These are phyloP conservation scores for Polychaeton citri DNA, from an alignment of 2,329 filamentous ascomycete genomes.

Conservation along the genomic window DNA sequence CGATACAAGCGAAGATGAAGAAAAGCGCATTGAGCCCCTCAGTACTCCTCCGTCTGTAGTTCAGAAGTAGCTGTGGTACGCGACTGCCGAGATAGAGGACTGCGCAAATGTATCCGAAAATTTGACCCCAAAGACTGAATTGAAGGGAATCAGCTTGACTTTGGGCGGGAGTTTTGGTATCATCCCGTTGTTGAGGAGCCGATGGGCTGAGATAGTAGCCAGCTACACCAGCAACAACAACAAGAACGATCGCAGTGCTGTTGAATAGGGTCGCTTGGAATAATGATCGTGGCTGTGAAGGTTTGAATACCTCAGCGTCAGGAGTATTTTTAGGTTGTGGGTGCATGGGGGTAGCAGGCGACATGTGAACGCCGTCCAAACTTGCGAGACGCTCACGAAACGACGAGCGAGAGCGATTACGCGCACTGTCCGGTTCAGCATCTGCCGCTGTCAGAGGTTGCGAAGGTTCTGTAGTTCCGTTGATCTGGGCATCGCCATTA, in stretches of 20 bases:
- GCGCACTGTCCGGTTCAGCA: conserved; percentile 10
- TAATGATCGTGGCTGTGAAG: conserved; percentile 26
- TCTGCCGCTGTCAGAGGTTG: conserved; percentile 12
- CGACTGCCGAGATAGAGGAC: conserved; percentile 78
- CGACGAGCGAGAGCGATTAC: conserved; percentile 20
- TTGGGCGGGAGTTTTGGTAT: conserved; percentile 14
- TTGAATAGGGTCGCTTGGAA: conserved; percentile 56
- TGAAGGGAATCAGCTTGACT: conserved; percentile 38
- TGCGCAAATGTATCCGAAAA: conserved; percentile 90
- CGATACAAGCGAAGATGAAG: conserved; percentile 91
- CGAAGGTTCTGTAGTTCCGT: conserved; percentile 6
- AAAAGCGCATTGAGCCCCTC: conserved; percentile 90
- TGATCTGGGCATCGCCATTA: conserved; percentile 15
- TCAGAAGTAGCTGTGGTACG: conserved; percentile 79
- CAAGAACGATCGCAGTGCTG: conserved; percentile 59
- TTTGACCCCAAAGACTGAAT: conserved; percentile 68
- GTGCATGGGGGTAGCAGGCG: conserved; percentile 69
- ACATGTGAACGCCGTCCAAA: conserved; percentile 55
- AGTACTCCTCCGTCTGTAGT: conserved; percentile 82
- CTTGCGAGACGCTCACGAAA: conserved; percentile 39
- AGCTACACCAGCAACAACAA: conserved; percentile 67
- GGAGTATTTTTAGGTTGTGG: conserved; percentile 28
- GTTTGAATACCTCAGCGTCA: conserved; percentile 21
- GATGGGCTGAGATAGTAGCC: conserved; percentile 68
- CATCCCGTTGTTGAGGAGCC: conserved; percentile 12